These are phyloP conservation scores for barley (Hordeum vulgare) DNA, from an alignment of 176 grass and related monocot species.

Conservation along the genomic window MorexV3_pseudomolecules_assembly NC_058522.1:532071941-532072440, in stretches of 20 bases:
- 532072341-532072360: constrained; percentile 83
- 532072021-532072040: constrained; percentile 20
- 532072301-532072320: constrained; percentile 79
- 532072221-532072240: neutral
- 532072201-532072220: neutral
- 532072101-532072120: constrained; percentile 56
- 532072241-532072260: constrained; percentile 5
- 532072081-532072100: constrained; percentile 42
- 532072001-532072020: constrained; percentile 17
- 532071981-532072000: constrained; percentile 6
- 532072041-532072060: constrained; percentile 41
- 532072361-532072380: constrained; percentile 47
- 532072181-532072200: constrained; percentile 33
- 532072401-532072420: constrained; percentile 97
- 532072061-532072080: constrained; percentile 51
- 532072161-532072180: constrained; percentile 76
- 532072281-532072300: constrained; percentile 68
- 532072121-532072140: constrained; percentile 61
- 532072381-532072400: constrained; percentile 96
- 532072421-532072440: neutral
- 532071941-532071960: constrained; percentile 16
- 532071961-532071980: constrained; percentile 23
- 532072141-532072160: constrained; percentile 97
- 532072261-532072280: too few species aligned
- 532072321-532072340: constrained; percentile 93